These are phyloP conservation scores for Paramecium caudatum DNA, from an alignment of 73 alveolate species.

Conservation along the genomic window DNA sequence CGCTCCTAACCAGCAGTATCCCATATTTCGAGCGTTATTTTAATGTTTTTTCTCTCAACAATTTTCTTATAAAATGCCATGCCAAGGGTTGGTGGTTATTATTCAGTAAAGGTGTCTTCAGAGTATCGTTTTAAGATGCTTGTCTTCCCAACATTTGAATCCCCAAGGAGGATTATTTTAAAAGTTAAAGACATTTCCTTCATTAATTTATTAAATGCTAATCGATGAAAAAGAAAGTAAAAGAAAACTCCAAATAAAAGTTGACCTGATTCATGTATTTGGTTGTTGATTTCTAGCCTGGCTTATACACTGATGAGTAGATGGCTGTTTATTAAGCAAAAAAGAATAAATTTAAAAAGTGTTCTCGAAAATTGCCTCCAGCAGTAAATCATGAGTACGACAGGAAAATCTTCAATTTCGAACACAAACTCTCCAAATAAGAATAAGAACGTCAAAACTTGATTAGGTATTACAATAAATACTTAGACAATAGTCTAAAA, in stretches of 20 bases:
- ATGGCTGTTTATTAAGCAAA: slow-evolving; percentile 30
- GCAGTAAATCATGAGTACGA: slow-evolving; percentile 26
- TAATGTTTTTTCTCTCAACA: slow-evolving; percentile 51
- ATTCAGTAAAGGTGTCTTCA: slow-evolving; percentile 22
- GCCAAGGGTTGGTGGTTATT: slow-evolving; percentile 46
- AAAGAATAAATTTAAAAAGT: slow-evolving; percentile 39
- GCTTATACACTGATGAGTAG: background rate
- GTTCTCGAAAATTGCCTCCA: background rate
- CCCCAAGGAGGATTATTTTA: slow-evolving; percentile 70
- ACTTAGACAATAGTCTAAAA: slow-evolving; percentile 39
- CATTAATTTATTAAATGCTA: slow-evolving; percentile 30
- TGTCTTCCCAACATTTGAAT: slow-evolving; percentile 69
- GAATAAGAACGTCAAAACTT: slow-evolving; percentile 1
- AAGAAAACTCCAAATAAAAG: background rate
- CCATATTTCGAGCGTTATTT: slow-evolving; percentile 89
- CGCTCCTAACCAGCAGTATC: slow-evolving; percentile 96
- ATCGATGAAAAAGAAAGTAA: slow-evolving; percentile 9
- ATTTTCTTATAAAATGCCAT: slow-evolving; percentile 54
- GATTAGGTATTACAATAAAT: slow-evolving; percentile 21
- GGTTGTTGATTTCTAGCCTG: no score
- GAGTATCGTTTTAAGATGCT: slow-evolving; percentile 54
- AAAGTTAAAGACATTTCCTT: slow-evolving; percentile 46
- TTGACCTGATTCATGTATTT: no score
- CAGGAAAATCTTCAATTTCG: background rate
- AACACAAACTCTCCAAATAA: background rate